A percentile compares a stretch with the other conserved stretches of the same genome.
phyloP scores from a whole-genome alignment of 345 rosid species.

The Crucihimalaya himalaica region DNA sequence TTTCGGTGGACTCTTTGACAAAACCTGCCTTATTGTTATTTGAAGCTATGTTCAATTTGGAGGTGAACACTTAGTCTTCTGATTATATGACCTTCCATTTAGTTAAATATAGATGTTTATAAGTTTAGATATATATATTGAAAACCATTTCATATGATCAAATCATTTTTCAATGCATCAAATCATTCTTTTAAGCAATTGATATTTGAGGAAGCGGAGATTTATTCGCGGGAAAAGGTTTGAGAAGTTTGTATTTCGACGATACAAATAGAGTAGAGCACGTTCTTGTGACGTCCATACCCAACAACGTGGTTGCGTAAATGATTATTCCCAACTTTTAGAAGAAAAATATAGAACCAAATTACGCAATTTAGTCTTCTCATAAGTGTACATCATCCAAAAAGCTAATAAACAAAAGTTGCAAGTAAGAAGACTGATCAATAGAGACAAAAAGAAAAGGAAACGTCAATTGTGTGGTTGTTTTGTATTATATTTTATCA shows the following conservation, averaged over 20 bases:
- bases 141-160: background rate
- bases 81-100: background rate
- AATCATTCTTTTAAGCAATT: background rate
- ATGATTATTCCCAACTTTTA: background rate
- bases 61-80: too few species aligned
- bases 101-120: background rate
- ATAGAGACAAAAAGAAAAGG: background rate
- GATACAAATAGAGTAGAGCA: constrained; percentile 5
- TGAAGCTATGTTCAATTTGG: background rate
- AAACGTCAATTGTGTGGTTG: background rate
- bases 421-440: background rate
- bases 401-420: background rate
- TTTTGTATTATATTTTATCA: background rate
- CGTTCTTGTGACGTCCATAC: constrained; percentile 25
- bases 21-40: background rate
- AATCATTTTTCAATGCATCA: background rate
- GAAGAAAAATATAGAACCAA: background rate
- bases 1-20: background rate
- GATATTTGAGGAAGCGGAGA: background rate
- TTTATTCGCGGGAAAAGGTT: background rate
- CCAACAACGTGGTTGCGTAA: constrained; percentile 20
- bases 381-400: background rate
- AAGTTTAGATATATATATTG: background rate
- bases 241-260: background rate
- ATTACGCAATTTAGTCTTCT: background rate